Evolutionary conservation across 352 stramenopile species (phyloP).

Genomic region (Globisporangium sylvaticum): DNA sequence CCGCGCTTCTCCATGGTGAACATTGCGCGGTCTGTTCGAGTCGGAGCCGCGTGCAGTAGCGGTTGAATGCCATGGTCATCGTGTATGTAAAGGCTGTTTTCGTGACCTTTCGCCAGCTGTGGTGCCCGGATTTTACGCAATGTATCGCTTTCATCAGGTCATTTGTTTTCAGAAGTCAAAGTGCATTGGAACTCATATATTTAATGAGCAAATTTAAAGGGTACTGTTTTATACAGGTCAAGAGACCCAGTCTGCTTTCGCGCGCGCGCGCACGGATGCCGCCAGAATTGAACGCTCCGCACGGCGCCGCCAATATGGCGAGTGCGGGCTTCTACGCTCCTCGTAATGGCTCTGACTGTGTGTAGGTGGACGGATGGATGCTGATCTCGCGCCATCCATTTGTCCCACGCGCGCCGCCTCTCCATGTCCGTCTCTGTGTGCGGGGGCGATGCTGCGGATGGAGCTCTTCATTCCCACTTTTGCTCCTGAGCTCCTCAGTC

Average conservation of each 20-base stretch:
- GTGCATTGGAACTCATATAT: no score
- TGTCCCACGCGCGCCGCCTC: neutral
- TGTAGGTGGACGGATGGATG: neutral
- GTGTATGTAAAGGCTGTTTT: neutral
- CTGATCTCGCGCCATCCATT: neutral
- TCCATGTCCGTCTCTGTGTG: neutral
- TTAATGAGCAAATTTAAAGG: neutral
- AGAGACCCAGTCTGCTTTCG: neutral
- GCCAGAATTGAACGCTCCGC: constrained; percentile 5
- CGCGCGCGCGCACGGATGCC: no score
- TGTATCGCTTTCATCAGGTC: neutral
- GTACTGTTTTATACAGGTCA: constrained; percentile 5
- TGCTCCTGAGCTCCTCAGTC: neutral
- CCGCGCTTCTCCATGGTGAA: neutral
- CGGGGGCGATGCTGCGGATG: neutral
- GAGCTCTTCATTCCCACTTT: constrained; percentile 1
- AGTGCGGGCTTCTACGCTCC: constrained; percentile 1
- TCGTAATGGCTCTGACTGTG: neutral
- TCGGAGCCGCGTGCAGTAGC: neutral
- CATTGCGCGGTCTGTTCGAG: neutral
- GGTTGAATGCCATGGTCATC: neutral
- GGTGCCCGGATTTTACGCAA: neutral
- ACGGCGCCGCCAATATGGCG: neutral
- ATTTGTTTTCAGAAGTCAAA: neutral
- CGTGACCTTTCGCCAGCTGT: constrained; percentile 3